Base-by-base conservation (phyloP, 2,329 filamentous ascomycete genomes). In the Talaromyces sp. region DNA sequence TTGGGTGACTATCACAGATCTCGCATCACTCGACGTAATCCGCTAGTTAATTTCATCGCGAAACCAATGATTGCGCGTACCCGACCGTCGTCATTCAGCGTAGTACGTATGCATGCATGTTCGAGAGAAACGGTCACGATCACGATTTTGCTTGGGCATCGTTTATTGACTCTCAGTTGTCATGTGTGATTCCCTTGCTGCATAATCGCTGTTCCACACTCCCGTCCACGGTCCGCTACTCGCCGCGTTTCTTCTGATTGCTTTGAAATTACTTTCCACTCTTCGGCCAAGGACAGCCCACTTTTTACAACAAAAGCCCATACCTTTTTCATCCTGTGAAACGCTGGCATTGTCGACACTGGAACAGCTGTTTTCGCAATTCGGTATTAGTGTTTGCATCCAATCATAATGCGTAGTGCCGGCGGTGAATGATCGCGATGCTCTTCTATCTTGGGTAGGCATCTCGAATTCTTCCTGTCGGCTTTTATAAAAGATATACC, bases 1-100 rank as follows among this genome's bases (percentile, higher is more conserved):
- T 62, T 57, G 48, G 50, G 50, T 62, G 60, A 56, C 39, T 14
- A 37, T 61, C 35, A 37, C 31, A 31, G 37, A 43, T 50, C 27
- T 37, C 16, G 50, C 33, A 48, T 61, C 43, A 9, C 31, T 31
- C 22, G 19, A 60, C 41, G 47, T 61, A 61, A 61, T 50, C 31
- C 27, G 19, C 31, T 13, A 39, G 24, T 24, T 27, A 19, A 43
- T 58, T 35, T 16, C 19, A 41, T 35, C 56, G 4, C 24, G 33
- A 58, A 43, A 24, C 56, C 35, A 58, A 56, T 35, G 35, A 41
- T 58, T 58, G 35, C 48, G 48, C 27, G 48, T 33, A 52, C 48
- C 27, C 48, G 27, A 27, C 48, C 48, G 48, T 33, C 16, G 48
- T 33, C 48, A 52, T 52, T 33, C 48, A n/a, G 48, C 48, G 48